Conservation (phyloP, 495 filamentous ascomycete species). For the Elaphomyces granulatus region DNA sequence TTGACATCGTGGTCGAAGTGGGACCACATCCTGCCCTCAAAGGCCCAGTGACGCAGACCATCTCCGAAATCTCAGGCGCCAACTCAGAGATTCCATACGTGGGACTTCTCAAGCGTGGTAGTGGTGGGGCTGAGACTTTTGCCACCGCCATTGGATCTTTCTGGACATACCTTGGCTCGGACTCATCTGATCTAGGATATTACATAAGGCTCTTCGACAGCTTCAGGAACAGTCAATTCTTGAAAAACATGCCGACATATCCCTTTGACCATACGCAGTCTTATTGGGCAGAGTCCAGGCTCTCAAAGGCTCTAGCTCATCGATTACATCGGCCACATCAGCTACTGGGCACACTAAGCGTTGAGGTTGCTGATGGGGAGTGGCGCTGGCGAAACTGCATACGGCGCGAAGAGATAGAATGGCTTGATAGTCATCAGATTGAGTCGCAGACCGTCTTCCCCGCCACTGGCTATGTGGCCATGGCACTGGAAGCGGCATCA, state of each 20-base stretch:
- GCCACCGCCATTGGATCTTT: constrained; percentile 33
- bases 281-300: background rate
- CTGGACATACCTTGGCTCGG: constrained; percentile 28
- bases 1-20: constrained; percentile 34
- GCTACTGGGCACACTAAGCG: background rate
- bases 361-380: constrained; percentile 6
- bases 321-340: background rate
- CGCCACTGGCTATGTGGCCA: constrained; percentile 11
- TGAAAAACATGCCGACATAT: background rate
- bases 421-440: constrained; percentile 11
- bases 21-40: constrained; percentile 43
- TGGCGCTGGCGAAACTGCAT: constrained; percentile 15
- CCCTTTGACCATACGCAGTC: background rate
- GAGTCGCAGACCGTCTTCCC: constrained; percentile 15
- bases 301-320: background rate
- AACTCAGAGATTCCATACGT: constrained; percentile 5
- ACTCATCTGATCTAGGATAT: constrained; percentile 4
- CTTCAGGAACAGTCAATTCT: background rate
- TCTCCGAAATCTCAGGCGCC: constrained; percentile 12
- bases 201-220: constrained; percentile 10
- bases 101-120: background rate
- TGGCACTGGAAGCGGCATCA: constrained; percentile 15
- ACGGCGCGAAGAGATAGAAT: constrained; percentile 6
- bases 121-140: constrained; percentile 19
- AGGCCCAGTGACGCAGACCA: constrained; percentile 29